A percentile compares a stretch with the other conserved stretches of the same genome.
Evolutionary conservation across 441 rosid species (phyloP).

Genomic region (Bruguiera hainesii): DNA sequence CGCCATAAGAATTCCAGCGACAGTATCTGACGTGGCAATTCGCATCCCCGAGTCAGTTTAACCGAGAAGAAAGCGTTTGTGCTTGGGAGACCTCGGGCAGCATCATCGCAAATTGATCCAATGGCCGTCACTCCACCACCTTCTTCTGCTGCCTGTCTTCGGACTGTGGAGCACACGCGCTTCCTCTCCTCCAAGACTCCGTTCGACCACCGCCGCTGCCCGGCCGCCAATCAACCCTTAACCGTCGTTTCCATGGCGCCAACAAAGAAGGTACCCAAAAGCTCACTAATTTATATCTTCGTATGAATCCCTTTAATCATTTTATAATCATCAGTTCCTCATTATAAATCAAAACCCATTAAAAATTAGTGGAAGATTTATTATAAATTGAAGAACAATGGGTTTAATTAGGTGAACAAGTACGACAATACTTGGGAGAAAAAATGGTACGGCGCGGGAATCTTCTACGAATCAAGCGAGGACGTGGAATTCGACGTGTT

Average conservation of each 20-base stretch:
- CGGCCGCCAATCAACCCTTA: conserved; percentile 28
- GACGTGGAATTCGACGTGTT: conserved; percentile 80
- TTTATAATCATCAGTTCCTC: neutral
- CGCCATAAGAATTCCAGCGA: neutral
- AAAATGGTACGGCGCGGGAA: conserved; percentile 89
- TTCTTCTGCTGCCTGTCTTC: conserved; percentile 39
- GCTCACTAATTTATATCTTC: no score
- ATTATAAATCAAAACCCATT: no score
- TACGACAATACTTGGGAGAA: conserved; percentile 66
- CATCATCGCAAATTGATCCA: conserved; percentile 7
- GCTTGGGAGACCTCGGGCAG: neutral
- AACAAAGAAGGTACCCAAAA: conserved; percentile 50
- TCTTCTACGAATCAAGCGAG: conserved; percentile 83
- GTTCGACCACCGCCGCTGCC: conserved; percentile 21
- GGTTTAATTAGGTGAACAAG: conserved; percentile 58
- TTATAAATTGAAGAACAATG: no score
- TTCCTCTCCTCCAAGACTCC: conserved; percentile 29
- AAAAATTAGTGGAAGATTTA: no score
- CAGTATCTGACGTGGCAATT: conserved; percentile 40
- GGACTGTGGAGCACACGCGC: conserved; percentile 17
- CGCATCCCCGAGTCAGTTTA: conserved; percentile 6
- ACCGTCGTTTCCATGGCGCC: conserved; percentile 78
- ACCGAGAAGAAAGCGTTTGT: neutral
- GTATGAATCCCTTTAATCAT: neutral
- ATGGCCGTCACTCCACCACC: conserved; percentile 56